Conservation (phyloP, 129 eudicot species). For the Solidago caesia region DNA sequence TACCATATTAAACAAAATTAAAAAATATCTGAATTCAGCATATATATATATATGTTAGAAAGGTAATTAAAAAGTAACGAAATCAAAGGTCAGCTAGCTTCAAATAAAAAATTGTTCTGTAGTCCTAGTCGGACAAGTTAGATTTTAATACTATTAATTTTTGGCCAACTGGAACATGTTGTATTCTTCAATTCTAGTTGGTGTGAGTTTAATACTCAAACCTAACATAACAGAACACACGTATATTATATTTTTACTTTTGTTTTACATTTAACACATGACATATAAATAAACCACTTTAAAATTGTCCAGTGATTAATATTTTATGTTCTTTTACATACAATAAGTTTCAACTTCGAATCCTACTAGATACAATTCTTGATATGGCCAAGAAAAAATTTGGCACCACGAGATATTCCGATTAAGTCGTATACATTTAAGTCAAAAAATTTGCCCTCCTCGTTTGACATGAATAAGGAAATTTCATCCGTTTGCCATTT, state of each 20-base stretch:
- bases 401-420: no score
- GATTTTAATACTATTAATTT: neutral
- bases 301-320: no score
- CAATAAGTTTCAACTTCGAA: no score
- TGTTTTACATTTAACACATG: neutral
- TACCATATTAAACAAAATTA: neutral
- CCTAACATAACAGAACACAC: slow-evolving; percentile 11
- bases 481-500: no score
- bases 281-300: neutral
- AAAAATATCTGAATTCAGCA: neutral
- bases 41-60: no score
- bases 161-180: neutral
- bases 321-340: no score
- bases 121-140: neutral
- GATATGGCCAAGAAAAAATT: no score
- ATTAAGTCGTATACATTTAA: no score
- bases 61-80: no score
- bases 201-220: neutral
- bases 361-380: no score
- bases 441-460: no score
- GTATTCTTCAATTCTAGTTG: neutral
- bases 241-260: neutral
- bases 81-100: neutral
- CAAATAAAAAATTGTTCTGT: neutral
- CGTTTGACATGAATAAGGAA: no score